Percentiles rank a stretch among this genome's conserved stretches.
Conservation (phyloP, 306 rosid genomes). For the Vicia sativa region DNA sequence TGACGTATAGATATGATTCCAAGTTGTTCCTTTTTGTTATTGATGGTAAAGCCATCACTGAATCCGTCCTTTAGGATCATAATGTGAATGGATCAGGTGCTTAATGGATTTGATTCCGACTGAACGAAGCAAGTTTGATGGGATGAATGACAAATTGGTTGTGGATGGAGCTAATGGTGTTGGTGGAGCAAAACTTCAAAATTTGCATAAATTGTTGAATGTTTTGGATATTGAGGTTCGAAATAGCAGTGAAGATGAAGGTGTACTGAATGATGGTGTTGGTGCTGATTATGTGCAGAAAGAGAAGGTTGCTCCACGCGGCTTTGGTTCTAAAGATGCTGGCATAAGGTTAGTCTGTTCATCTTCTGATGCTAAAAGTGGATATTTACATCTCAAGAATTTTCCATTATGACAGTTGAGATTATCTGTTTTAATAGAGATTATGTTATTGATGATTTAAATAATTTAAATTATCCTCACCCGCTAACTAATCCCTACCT, state of each 20-base stretch:
- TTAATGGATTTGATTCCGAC: conserved; percentile 74
- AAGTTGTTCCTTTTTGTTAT: conserved; percentile 24
- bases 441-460: not conserved
- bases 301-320: conserved; percentile 77
- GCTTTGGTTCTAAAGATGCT: conserved; percentile 67
- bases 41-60: conserved; percentile 25
- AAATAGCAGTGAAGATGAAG: conserved; percentile 73
- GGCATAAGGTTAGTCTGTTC: conserved; percentile 70
- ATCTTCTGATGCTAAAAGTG: conserved; percentile 30
- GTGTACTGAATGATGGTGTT: conserved; percentile 85
- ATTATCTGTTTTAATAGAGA: conserved; percentile 8
- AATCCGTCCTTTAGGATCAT: conserved; percentile 36
- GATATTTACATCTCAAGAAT: conserved; percentile 14
- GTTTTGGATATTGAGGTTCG: conserved; percentile 69
- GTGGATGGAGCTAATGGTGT: conserved; percentile 97
- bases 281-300: conserved; percentile 99
- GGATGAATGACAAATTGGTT: conserved; percentile 52
- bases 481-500: conserved; percentile 14
- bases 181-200: conserved; percentile 77
- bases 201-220: conserved; percentile 54
- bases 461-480: conserved; percentile 11
- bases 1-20: conserved; percentile 10
- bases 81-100: conserved; percentile 71
- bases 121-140: conserved; percentile 36
- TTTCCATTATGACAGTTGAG: not conserved